Evolutionary conservation across 1,139 yeast species (phyloP).

Genomic region (Suhomyces maxii): DNA sequence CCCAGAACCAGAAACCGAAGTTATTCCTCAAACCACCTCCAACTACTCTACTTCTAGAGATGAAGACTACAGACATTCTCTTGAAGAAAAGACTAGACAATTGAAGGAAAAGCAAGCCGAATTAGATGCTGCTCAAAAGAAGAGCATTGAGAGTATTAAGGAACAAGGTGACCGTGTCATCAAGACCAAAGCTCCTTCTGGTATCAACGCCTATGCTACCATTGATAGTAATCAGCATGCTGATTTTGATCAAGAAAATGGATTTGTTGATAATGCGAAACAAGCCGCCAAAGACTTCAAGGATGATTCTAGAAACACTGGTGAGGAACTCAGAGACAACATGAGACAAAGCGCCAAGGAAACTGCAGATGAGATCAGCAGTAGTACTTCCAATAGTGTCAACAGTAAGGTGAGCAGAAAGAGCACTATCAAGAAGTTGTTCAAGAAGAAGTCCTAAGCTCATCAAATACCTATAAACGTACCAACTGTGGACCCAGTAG

Average conservation of each 20-base stretch:
- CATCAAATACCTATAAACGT: background rate
- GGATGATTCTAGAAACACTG: conserved; percentile 1
- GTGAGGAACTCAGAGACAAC: conserved; percentile 3
- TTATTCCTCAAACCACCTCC: conserved; percentile 10
- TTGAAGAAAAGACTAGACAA: conserved; percentile 18
- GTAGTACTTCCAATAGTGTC: conserved; percentile 2
- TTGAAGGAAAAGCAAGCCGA: conserved; percentile 20
- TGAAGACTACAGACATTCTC: conserved; percentile 10
- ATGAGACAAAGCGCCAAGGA: conserved; percentile 1
- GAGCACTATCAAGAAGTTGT: conserved; percentile 24
- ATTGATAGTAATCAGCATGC: conserved; percentile 40
- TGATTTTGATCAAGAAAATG: background rate
- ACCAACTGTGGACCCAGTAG: too few species aligned
- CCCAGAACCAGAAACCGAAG: conserved; percentile 9
- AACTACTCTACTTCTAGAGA: conserved; percentile 21
- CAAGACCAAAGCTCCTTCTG: conserved; percentile 22
- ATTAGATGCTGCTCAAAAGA: conserved; percentile 11
- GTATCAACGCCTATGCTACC: conserved; percentile 27
- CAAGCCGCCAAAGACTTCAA: conserved; percentile 10
- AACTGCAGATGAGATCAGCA: background rate
- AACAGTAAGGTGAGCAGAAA: conserved; percentile 17
- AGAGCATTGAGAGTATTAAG: conserved; percentile 24
- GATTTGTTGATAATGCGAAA: conserved; percentile 8
- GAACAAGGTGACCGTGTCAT: conserved; percentile 34
- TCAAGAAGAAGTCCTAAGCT: conserved; percentile 17